Evolutionary conservation across 306 rosid species (phyloP).

Genomic region (Spatholobus suberectus): DNA sequence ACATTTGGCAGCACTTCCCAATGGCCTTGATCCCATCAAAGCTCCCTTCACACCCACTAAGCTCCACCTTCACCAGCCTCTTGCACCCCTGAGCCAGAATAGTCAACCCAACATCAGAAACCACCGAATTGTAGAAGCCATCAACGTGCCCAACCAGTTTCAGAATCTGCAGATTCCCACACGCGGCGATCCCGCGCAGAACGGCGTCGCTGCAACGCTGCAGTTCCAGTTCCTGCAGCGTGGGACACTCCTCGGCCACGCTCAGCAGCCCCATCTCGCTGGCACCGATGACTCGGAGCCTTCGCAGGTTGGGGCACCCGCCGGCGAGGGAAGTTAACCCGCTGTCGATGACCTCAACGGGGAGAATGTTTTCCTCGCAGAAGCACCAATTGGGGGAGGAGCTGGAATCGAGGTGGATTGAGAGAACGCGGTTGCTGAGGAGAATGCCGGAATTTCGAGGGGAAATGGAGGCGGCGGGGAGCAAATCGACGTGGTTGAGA

Average conservation of each 20-base stretch:
- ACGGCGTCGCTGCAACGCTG: conserved; percentile 79
- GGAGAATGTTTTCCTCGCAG: conserved; percentile 64
- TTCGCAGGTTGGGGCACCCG: conserved; percentile 83
- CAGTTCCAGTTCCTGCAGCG: conserved; percentile 80
- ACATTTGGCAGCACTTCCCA: conserved; percentile 93
- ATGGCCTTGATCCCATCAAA: conserved; percentile 93
- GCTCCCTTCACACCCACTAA: conserved; percentile 90
- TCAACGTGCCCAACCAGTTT: conserved; percentile 75
- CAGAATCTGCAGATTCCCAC: conserved; percentile 80
- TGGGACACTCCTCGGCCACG: conserved; percentile 83
- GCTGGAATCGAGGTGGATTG: conserved; percentile 56
- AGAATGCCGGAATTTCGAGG: conserved; percentile 59
- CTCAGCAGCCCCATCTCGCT: conserved; percentile 79
- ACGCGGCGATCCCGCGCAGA: conserved; percentile 82
- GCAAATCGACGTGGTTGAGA: conserved; percentile 73
- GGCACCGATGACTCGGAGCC: conserved; percentile 69
- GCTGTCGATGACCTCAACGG: conserved; percentile 71
- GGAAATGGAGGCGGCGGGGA: conserved; percentile 63
- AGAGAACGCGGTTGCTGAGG: conserved; percentile 54
- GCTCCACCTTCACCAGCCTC: conserved; percentile 92
- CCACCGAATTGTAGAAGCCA: conserved; percentile 68
- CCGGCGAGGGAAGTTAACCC: conserved; percentile 67
- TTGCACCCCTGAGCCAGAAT: conserved; percentile 93
- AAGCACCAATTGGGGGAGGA: conserved; percentile 50
- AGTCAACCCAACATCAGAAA: conserved; percentile 91